Evolutionary conservation across 2,329 filamentous ascomycete genomes (phyloP), one percentile per base, ranked within the genome.

Genomic region (Diaporthe sp.): DNA sequence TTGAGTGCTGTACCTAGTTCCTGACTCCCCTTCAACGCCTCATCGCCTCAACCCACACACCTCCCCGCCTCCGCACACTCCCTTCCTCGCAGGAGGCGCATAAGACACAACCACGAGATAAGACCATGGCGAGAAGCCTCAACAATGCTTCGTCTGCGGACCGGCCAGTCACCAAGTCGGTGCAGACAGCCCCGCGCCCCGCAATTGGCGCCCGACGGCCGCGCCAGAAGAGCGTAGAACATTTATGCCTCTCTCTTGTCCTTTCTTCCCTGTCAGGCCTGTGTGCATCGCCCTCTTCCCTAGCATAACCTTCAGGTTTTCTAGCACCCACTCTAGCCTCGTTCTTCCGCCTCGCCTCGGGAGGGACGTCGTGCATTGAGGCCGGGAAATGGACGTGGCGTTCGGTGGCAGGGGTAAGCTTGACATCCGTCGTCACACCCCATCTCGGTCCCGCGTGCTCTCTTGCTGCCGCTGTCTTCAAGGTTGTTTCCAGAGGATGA

Each of bases 311-410:
- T 63, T 63, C 37, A 30, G 30, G 37, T 42, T 30, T 42, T 10
- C 37, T 44, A 63, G 37, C 37, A 44, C 42, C 19, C 22, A 30
- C 30, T 50, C 42, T 35, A 65, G 42, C 61, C 61, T 51, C 44
- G 30, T 66, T 35, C 53, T 37, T 61, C 69, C 55, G 32, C 56
- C 44, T 71, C 44, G 42, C 69, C 30, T 25, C 59, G 59, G 44
- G 56, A 59, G 47, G 37, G 32, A 35, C 61, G 53, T 27, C 37
- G 65, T 61, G 72, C 72, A 71, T 74, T 71, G 50, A 73, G 59
- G 37, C 30, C 69, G 56, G 58, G 58, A 71, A 47, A 70, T 50
- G 72, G 72, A 66, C 72, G 72, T 71, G 72, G 72, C 72, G 72
- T 65, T 47, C 25, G 50, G 37, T 56, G 37, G 58, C 66, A 74